Evolutionary conservation across 371 early-diverging fungal species (phyloP), one percentile per base, ranked within the genome.

Genomic region (Mucor lusitanicus): DNA sequence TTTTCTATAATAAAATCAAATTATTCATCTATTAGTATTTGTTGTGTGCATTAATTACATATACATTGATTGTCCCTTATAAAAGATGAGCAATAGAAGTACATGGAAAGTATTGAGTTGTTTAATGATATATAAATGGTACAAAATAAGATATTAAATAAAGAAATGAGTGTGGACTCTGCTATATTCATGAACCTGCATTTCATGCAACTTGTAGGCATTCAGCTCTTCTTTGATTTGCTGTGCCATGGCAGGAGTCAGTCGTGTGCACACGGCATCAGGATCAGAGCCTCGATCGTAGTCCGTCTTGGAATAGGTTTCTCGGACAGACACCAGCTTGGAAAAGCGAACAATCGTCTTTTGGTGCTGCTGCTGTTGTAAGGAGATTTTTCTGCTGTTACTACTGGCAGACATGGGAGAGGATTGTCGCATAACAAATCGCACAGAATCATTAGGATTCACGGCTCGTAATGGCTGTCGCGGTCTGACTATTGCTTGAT

Each of bases 141-240:
- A 44, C 44, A 44, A 44, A 44, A 30, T 55, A 55, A 55, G 21
- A 9, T 39, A 50, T 63, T 54, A 73, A 42, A 70, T 46, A 66
- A 92, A 90, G 59, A 86, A 90, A 68, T 91, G 92, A 25, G 92
- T 91, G 74, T 90, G 74, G 1, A 72, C 58, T 30, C 84, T 87
- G 63, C 90, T 90, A 28, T 84, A 83, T 66, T 89, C 85, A 71
- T 92, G 92, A n/a, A 92, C 91, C 19, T 72, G 74, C 92, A 92
- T 91, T 72, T 92, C 92, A 54, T 85, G 78, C 55, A 86, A 71
- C 74, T 92, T 92, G 79, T 82, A 92, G 40, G 82, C 74, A 69
- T 92, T 92, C 65, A 92, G 69, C 72, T 92, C 92, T 56, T 86
- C 74, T 66, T 90, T 90, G 71, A 92, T 92, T 66, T 81, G 76